Percentiles rank a stretch among this genome's conserved stretches.
These are phyloP conservation scores for Puccinia polysora DNA, from an alignment of 1,284 basidiomycete genomes.

Conservation along the genomic window DNA sequence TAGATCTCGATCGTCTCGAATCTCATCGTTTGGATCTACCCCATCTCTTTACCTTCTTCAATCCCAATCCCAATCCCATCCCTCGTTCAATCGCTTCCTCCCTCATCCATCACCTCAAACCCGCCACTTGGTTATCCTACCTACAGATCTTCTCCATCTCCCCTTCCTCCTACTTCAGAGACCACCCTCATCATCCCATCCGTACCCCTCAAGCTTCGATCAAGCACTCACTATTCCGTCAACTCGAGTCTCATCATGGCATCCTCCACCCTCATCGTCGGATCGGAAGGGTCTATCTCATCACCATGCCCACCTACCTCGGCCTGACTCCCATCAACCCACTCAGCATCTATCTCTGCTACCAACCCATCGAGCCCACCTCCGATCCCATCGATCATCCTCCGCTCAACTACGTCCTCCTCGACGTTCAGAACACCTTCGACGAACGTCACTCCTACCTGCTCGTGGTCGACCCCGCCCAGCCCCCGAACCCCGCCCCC, in stretches of 20 bases:
- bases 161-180: not conserved
- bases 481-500: conserved; percentile 55
- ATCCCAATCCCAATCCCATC: not conserved
- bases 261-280: conserved; percentile 48
- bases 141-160: conserved; percentile 7
- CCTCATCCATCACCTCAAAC: not conserved
- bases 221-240: conserved; percentile 8
- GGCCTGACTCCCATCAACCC: conserved; percentile 72
- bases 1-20: conserved; percentile 63
- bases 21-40: conserved; percentile 57
- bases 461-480: conserved; percentile 54
- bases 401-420: conserved; percentile 58
- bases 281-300: conserved; percentile 58
- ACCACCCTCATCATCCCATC: conserved; percentile 1
- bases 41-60: conserved; percentile 28
- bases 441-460: conserved; percentile 65
- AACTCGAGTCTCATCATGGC: conserved; percentile 16
- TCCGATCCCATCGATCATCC: conserved; percentile 45
- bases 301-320: conserved; percentile 68
- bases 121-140: not conserved
- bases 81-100: not conserved
- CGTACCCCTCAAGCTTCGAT: conserved; percentile 8
- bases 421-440: conserved; percentile 77
- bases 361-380: conserved; percentile 49
- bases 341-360: conserved; percentile 68